Evolutionary conservation across 257 asterid species (phyloP), one percentile per base, ranked within the genome.

Genomic region (Gentiana macrophylla): DNA sequence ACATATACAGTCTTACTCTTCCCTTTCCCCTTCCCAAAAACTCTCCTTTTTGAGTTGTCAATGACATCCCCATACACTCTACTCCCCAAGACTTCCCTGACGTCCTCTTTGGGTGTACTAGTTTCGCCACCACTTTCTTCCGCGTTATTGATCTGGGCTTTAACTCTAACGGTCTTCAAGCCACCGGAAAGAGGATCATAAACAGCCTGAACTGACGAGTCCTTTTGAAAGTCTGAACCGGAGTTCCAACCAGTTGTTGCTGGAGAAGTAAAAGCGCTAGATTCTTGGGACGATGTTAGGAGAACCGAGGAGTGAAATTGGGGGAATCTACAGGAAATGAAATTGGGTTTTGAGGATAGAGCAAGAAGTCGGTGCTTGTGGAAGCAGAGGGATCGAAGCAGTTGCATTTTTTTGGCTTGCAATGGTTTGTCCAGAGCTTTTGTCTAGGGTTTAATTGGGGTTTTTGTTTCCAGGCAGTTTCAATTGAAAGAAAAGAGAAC

Each of bases 1-100:
- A 91, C 98, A 70, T 74, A 69, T 34, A 77, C 79, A 15, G 70
- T 72, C 79, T 65, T 83, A 46, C 56, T 67, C 78, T 81, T 91
- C 64, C 87, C 94, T 62, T 79, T 82, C 80, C 58, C 77, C 74
- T 67, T 82, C 1, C 67, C 46, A 3, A 41, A 41, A 41, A 41
- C 65, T 67, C 53, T 55, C 36, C 71, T 68, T 61, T 80, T 63
- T 34, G 72, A 70, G 66, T 70, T 66, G 59, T 84, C 86, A 9
- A 65, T 61, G 35, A 75, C 70, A 48, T 82, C 89, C 57, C 83
- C 84, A 53, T 76, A 81, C 15, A 67, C 77, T 71, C 78, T 73
- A 56, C 57, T 63, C 0, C 78, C 80, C 37, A 24, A 35, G 1
- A 50, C 67, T 55, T 55, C 65, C 37, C 32, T 63, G 5, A 61